Base-by-base conservation (phyloP, 768 basidiomycete genomes). In the Pleurotus platypus region DNA sequence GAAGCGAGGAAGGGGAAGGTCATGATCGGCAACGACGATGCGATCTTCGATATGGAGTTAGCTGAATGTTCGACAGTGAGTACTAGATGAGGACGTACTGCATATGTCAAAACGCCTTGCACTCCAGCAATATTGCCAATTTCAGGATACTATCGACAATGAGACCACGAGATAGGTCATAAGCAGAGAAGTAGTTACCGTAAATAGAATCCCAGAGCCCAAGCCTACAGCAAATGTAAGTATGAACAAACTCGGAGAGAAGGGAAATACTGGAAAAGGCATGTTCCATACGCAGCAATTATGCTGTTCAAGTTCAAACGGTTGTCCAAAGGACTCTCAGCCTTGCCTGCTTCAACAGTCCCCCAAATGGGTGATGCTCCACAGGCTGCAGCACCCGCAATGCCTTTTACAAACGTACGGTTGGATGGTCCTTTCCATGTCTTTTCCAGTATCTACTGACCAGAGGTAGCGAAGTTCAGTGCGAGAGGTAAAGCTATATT, bases 221-320 rank as follows among this genome's bases (percentile, higher is more conserved):
- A 54, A 22, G 24, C 51, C 51, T 54, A 40, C 8, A 5, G 1
- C 9, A 42, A 18, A 5, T 18, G n/a, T 54, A 11, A 54, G 51
- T 54, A 54, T 26, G 39, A 8, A 30, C 51, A 39, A 8, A 40
- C 2, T 13, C 6, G 2, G 22, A 18, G n/a, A 54, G 26, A 9
- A 45, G 20, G 13, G 13, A 54, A n/a, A 12, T 40, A 54, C 51
- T 54, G 51, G 51, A 54, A 54, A 54, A 54, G 51, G 51, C 51
- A 54, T 54, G 51, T 54, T 54, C 51, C 51, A 54, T 54, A 27
- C 51, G 51, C 51, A 54, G 51, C 51, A 54, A 54, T 54, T 54
- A 54, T 54, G 51, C 51, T 54, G 51, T 40, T 54, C 51, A 54
- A 54, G 51, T 54, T 54, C 51, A 54, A 54, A 54, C 51, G 51